Conservation (phyloP, 345 rosid genomes). For the Passiflora organensis region DNA sequence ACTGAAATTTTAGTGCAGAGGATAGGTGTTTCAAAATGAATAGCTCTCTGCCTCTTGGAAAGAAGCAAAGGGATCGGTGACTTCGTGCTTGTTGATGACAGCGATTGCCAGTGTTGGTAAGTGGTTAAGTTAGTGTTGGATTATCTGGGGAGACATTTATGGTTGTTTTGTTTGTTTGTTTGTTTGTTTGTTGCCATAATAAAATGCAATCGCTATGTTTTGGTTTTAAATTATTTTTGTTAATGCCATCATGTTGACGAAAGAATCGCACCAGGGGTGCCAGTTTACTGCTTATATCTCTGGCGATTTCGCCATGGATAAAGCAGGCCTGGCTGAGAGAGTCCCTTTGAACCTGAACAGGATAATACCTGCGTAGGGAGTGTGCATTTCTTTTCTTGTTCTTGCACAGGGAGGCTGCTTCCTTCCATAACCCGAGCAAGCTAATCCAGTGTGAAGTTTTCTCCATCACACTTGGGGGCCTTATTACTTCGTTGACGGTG, state of each 20-base stretch:
- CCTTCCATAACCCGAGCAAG: constrained; percentile 25
- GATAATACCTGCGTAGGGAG: constrained; percentile 99
- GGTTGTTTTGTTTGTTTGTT: constrained; percentile 22
- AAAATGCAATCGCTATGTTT: constrained; percentile 18
- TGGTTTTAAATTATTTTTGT: background rate
- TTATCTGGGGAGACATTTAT: constrained; percentile 22
- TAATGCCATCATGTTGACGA: constrained; percentile 40
- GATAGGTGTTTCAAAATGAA: too few species aligned
- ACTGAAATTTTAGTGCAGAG: too few species aligned
- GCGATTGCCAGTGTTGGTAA: constrained; percentile 43
- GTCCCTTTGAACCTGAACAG: constrained; percentile 99
- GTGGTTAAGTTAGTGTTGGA: constrained; percentile 36
- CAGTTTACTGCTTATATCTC: constrained; percentile 48
- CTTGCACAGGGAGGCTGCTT: constrained; percentile 48
- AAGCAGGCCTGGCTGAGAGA: constrained; percentile 91
- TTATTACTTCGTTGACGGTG: constrained; percentile 4
- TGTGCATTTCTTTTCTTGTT: constrained; percentile 54
- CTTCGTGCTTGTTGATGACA: constrained; percentile 12
- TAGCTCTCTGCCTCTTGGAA: too few species aligned
- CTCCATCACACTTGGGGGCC: constrained; percentile 4
- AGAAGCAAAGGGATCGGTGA: too few species aligned
- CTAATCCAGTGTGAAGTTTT: constrained; percentile 22
- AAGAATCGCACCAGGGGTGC: constrained; percentile 97
- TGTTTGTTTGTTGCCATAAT: constrained; percentile 22
- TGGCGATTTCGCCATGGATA: constrained; percentile 21